phyloP scores from a whole-genome alignment of 1,284 basidiomycete species.

The Pterulicium gracile region DNA sequence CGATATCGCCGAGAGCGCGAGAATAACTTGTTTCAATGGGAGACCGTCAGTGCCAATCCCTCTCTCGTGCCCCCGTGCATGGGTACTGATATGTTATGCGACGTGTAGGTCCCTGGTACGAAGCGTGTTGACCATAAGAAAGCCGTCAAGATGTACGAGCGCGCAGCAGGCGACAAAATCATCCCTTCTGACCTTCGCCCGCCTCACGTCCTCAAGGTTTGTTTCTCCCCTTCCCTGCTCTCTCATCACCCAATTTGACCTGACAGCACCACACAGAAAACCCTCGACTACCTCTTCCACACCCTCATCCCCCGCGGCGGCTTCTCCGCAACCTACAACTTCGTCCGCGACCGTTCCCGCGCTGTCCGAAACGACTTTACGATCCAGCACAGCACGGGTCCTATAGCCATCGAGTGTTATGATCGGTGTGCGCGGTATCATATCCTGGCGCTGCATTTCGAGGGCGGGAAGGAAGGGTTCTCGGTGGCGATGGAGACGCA shows the following conservation, averaged over 20 bases:
- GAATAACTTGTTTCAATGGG: constrained; percentile 82
- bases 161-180: constrained; percentile 88
- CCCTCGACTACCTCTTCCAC: constrained; percentile 89
- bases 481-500: constrained; percentile 75
- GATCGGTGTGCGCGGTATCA: constrained; percentile 93
- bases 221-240: constrained; percentile 11
- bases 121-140: constrained; percentile 76
- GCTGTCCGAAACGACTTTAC: constrained; percentile 92
- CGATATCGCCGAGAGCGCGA: constrained; percentile 85
- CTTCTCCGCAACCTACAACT: constrained; percentile 67
- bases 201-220: constrained; percentile 70
- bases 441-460: constrained; percentile 77
- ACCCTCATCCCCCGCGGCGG: constrained; percentile 62
- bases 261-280: constrained; percentile 56
- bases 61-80: neutral
- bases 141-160: constrained; percentile 92
- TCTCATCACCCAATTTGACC: constrained; percentile 7
- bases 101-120: constrained; percentile 59
- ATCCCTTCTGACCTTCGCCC: constrained; percentile 90
- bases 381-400: constrained; percentile 78
- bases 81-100: too few species aligned
- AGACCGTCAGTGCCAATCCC: constrained; percentile 55
- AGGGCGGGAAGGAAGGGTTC: constrained; percentile 50
- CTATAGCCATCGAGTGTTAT: constrained; percentile 79
- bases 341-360: constrained; percentile 89